Conservation (phyloP, 1,284 basidiomycete species). For the Fomitopsis schrenkii region DNA sequence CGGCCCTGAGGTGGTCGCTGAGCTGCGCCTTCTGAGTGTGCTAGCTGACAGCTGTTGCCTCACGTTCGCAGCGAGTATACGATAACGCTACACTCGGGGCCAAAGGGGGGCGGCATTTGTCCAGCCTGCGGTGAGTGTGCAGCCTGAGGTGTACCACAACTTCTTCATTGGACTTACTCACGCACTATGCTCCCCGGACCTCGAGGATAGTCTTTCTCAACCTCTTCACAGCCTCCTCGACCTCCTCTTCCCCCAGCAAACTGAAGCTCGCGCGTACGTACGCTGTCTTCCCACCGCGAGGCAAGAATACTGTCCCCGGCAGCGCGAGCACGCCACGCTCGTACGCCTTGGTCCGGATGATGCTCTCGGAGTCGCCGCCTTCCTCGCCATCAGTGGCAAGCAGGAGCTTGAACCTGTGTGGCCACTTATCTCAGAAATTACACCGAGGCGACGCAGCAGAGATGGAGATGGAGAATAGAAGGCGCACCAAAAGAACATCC, state of each 20-base stretch:
- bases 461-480: background rate
- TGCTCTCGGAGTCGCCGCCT: constrained; percentile 70
- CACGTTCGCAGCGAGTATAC: too few relatives aligned
- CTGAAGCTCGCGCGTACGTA: constrained; percentile 84
- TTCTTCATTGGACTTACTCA: background rate
- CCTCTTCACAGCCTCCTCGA: constrained; percentile 74
- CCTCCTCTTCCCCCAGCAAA: constrained; percentile 62
- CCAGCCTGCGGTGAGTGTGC: background rate
- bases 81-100: too few relatives aligned
- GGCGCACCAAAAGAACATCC: constrained; percentile 83
- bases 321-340: constrained; percentile 87
- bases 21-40: too few relatives aligned
- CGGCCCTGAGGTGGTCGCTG: too few relatives aligned
- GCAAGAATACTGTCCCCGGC: constrained; percentile 79
- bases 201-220: constrained; percentile 60
- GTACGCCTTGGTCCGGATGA: constrained; percentile 79
- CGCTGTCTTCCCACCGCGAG: constrained; percentile 61
- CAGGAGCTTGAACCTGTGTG: constrained; percentile 68
- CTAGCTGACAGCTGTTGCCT: too few relatives aligned
- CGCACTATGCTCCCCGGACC: constrained; percentile 2
- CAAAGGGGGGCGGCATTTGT: too few relatives aligned
- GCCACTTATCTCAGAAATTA: background rate
- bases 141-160: background rate
- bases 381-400: constrained; percentile 32
- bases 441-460: background rate